These are phyloP conservation scores for Clarireedia sp. DNA, from an alignment of 2,329 filamentous ascomycete genomes.

Conservation along the genomic window DNA sequence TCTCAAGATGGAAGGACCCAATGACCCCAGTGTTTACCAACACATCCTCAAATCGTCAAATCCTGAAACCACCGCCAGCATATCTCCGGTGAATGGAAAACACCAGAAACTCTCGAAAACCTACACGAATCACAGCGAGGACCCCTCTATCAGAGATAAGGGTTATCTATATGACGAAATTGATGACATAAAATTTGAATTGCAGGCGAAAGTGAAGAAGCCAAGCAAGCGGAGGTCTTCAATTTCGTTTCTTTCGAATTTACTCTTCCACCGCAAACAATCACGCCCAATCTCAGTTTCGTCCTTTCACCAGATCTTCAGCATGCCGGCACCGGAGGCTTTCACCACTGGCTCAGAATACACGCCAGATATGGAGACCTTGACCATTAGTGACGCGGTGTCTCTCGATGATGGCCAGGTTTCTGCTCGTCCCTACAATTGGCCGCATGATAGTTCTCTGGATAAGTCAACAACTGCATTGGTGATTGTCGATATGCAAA, in stretches of 20 bases:
- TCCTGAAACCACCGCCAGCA: neutral
- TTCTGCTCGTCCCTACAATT: constrained; percentile 31
- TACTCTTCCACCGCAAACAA: neutral
- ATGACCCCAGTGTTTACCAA: neutral
- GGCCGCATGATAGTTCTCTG: constrained; percentile 34
- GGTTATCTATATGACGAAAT: constrained; percentile 3
- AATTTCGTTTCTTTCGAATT: neutral
- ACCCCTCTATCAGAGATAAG: neutral
- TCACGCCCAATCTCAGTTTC: neutral
- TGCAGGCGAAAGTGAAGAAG: neutral
- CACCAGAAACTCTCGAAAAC: neutral
- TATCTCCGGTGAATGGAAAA: neutral
- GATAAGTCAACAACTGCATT: constrained; percentile 39
- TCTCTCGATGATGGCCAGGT: constrained; percentile 6
- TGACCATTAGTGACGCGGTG: no score
- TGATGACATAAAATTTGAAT: constrained; percentile 5
- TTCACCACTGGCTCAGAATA: no score
- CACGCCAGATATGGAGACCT: no score
- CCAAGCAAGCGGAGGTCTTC: neutral
- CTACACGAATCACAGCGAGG: neutral
- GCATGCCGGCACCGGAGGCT: neutral
- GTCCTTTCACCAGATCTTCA: neutral
- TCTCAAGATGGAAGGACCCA: constrained; percentile 7
- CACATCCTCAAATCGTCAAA: neutral
- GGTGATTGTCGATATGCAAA: constrained; percentile 48